Percentiles rank a stretch among this genome's conserved stretches.
Conservation (phyloP, 2,329 filamentous ascomycete genomes). For the Ophiostoma pallidulum region DNA sequence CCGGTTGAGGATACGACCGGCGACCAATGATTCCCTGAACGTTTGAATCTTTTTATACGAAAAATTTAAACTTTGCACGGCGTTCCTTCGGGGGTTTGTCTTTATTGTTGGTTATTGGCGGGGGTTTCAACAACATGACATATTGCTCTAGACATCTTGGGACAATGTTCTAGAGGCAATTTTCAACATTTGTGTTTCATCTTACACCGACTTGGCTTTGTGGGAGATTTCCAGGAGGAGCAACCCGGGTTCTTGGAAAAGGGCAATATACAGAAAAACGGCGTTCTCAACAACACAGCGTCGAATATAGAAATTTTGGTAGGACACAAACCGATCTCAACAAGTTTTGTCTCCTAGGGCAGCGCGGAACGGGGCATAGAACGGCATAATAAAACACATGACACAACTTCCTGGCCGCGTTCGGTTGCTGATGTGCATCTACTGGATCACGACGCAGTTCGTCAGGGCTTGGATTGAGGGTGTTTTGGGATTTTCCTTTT, state of each 20-base stretch:
- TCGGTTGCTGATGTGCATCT: too few species aligned
- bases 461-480: too few species aligned
- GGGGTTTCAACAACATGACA: conserved; percentile 14
- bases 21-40: conserved; percentile 7
- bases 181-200: not conserved
- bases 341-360: too few species aligned
- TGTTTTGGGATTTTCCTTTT: too few species aligned
- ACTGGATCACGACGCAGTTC: too few species aligned
- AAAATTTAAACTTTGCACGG: not conserved
- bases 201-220: too few species aligned
- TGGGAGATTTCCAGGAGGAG: not conserved
- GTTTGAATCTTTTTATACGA: conserved; percentile 12
- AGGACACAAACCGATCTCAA: too few species aligned
- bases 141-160: not conserved
- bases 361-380: too few species aligned
- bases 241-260: not conserved
- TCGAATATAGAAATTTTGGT: conserved; percentile 1
- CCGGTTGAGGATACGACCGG: conserved; percentile 60
- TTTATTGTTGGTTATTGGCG: not conserved
- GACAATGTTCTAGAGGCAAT: conserved; percentile 1
- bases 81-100: not conserved
- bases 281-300: conserved; percentile 8
- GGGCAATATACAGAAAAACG: not conserved
- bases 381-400: too few species aligned
- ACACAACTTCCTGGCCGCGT: too few species aligned